Evolutionary conservation across 768 basidiomycete species (phyloP).

Genomic region (Chalciporus pseudorubinellus): DNA sequence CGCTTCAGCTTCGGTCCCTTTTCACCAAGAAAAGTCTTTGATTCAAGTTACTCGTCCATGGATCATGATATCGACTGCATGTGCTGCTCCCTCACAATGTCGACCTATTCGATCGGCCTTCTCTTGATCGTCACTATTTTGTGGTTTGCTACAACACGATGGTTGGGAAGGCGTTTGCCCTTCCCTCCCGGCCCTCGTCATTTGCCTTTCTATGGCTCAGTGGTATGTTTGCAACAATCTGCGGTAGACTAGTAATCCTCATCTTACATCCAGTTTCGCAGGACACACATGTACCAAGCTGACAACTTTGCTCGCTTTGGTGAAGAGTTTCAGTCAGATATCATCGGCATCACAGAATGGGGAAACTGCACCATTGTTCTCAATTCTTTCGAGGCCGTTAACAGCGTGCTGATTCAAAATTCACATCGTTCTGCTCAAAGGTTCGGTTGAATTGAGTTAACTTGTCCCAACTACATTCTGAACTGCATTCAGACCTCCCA

Average conservation of each 20-base stretch:
- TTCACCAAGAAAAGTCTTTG: neutral
- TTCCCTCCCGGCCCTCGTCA: slow-evolving; percentile 4
- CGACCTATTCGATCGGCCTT: neutral
- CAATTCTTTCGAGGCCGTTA: slow-evolving; percentile 6
- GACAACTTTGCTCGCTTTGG: slow-evolving; percentile 6
- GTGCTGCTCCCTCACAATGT: neutral
- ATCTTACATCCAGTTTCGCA: neutral
- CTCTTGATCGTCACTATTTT: neutral
- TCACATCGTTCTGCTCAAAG: slow-evolving; percentile 2
- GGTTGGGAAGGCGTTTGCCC: neutral
- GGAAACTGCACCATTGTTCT: slow-evolving; percentile 4
- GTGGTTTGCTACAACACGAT: neutral
- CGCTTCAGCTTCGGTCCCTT: neutral
- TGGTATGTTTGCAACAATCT: neutral
- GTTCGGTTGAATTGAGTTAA: neutral
- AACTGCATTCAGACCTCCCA: neutral
- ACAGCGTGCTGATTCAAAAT: slow-evolving; percentile 1
- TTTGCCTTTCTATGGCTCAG: slow-evolving; percentile 2
- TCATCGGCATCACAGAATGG: slow-evolving; percentile 6
- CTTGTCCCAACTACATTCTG: neutral
- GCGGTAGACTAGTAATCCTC: no score
- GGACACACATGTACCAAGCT: slow-evolving; percentile 1
- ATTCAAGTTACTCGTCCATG: neutral
- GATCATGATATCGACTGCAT: neutral
- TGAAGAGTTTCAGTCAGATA: slow-evolving; percentile 2